Evolutionary conservation across 108 stramenopile genomes (phyloP).

Genomic region (Nitzschia sp.): DNA sequence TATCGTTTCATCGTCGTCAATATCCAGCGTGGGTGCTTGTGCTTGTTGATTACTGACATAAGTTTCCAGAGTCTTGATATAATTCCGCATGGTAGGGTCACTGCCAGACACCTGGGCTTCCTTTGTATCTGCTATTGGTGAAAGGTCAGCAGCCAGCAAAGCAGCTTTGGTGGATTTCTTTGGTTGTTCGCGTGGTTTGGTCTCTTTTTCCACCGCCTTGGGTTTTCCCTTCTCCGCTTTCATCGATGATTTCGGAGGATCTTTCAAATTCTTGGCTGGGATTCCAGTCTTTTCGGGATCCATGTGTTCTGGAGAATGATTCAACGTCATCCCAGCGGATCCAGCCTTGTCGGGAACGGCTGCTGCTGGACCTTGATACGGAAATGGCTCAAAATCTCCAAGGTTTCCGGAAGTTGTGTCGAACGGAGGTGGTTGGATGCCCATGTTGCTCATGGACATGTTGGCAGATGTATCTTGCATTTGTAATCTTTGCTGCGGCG

Average conservation of each 20-base stretch:
- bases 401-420: too few relatives aligned
- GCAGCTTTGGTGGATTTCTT: too few relatives aligned
- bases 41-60: constrained; percentile 7
- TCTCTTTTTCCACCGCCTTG: too few relatives aligned
- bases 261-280: background rate
- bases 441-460: too few relatives aligned
- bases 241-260: background rate
- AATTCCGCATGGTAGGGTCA: background rate
- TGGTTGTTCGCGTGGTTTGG: too few relatives aligned
- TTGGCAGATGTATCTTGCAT: too few relatives aligned
- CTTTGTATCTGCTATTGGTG: too few relatives aligned
- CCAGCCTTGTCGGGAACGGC: too few relatives aligned
- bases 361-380: background rate
- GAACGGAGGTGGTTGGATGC: too few relatives aligned
- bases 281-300: constrained; percentile 9
- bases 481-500: background rate
- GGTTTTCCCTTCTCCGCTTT: constrained; percentile 1
- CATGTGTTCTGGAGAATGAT: background rate
- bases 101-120: too few relatives aligned
- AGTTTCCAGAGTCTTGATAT: constrained; percentile 6
- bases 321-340: background rate
- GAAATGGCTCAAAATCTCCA: background rate
- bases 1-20: background rate
- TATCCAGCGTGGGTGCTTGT: constrained; percentile 3
- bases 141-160: too few relatives aligned